Conservation (phyloP, 495 filamentous ascomycete genomes). For the Hypomontagnella submonticulosa region DNA sequence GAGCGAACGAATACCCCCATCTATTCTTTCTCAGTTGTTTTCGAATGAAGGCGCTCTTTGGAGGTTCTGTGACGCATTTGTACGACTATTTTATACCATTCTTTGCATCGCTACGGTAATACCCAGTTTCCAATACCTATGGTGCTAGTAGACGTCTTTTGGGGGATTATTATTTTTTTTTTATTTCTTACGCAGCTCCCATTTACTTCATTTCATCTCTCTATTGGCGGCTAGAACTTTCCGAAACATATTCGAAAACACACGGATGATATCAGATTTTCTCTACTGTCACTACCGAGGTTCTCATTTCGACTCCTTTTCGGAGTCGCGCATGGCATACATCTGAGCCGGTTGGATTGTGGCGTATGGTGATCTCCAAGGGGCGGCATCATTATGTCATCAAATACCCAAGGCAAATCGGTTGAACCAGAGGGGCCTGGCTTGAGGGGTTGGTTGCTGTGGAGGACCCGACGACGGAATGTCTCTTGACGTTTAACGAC, state of each 20-base stretch:
- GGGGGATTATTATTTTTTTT: conserved; percentile 20
- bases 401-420: conserved; percentile 19
- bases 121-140: conserved; percentile 30
- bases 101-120: conserved; percentile 41
- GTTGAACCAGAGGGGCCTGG: conserved; percentile 9
- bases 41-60: conserved; percentile 22
- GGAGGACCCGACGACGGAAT: conserved; percentile 5
- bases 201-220: conserved; percentile 19
- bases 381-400: conserved; percentile 8
- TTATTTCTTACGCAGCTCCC: conserved; percentile 9
- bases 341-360: conserved; percentile 3
- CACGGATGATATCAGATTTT: conserved; percentile 24
- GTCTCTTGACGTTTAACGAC: conserved; percentile 1
- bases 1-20: conserved; percentile 31
- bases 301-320: conserved; percentile 22
- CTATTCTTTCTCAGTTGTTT: conserved; percentile 37
- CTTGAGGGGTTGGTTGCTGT: conserved; percentile 7
- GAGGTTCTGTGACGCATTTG: conserved; percentile 38
- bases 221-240: conserved; percentile 22
- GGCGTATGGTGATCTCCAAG: conserved; percentile 12
- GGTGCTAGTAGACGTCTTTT: conserved; percentile 33
- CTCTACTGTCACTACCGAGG: conserved; percentile 37
- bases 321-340: conserved; percentile 3
- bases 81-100: conserved; percentile 44
- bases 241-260: conserved; percentile 12